A percentile compares a stretch with the other conserved stretches of the same genome.
Conservation (phyloP, 1,139 yeast species). For the Chernovozyma sophiae-reginae region DNA sequence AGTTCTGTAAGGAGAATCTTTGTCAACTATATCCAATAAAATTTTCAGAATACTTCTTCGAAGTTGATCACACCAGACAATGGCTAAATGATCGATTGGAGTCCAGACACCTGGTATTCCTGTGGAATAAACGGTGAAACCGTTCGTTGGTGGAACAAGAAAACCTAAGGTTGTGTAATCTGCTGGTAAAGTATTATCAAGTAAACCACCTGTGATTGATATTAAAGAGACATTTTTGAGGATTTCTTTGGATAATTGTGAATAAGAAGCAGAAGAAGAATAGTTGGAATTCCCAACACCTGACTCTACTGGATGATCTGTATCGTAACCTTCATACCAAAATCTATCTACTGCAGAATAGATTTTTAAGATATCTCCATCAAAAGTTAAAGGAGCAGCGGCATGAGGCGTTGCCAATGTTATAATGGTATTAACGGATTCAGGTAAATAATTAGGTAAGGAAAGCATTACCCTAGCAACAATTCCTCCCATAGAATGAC, state of each 20-base stretch:
- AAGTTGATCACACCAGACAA: conserved; percentile 94
- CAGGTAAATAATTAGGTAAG: conserved; percentile 66
- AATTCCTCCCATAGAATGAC: conserved; percentile 97
- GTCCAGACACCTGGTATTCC: conserved; percentile 94
- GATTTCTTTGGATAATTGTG: conserved; percentile 33
- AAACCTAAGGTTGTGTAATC: conserved; percentile 82
- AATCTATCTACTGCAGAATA: conserved; percentile 73
- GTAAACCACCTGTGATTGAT: conserved; percentile 89
- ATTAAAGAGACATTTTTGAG: conserved; percentile 50
- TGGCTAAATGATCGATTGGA: conserved; percentile 90
- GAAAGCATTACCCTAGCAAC: conserved; percentile 82
- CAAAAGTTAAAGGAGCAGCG: conserved; percentile 93
- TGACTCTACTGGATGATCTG: conserved; percentile 9
- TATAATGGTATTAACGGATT: conserved; percentile 76
- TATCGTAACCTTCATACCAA: conserved; percentile 63
- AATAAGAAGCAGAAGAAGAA: conserved; percentile 11
- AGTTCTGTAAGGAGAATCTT: conserved; percentile 40
- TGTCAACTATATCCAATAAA: conserved; percentile 58
- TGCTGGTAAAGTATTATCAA: conserved; percentile 84
- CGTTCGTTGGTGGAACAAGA: conserved; percentile 67
- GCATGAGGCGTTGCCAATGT: conserved; percentile 94
- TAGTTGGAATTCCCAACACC: too few relatives aligned
- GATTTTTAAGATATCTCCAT: conserved; percentile 74
- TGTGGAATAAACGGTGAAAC: conserved; percentile 79
- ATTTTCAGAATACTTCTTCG: conserved; percentile 59